These are phyloP conservation scores for Myrmaecium sp. DNA, from an alignment of 2,329 filamentous ascomycete genomes.

Conservation along the genomic window DNA sequence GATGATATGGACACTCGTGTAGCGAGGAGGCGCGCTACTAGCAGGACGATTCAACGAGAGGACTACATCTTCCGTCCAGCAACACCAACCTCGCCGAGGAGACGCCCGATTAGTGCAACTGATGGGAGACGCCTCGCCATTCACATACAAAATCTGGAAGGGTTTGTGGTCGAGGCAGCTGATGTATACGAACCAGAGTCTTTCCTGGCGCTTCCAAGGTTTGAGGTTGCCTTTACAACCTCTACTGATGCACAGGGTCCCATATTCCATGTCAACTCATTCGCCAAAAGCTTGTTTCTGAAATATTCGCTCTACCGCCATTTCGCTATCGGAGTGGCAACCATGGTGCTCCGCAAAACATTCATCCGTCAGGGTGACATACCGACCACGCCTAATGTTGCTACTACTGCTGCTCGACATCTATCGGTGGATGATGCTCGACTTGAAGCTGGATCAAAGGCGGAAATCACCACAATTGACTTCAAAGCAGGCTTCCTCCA, in stretches of 20 bases:
- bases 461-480: conserved; percentile 66
- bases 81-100: conserved; percentile 31
- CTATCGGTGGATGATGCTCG: conserved; percentile 17
- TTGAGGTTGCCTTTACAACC: conserved; percentile 75
- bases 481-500: conserved; percentile 69
- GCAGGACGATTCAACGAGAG: conserved; percentile 42
- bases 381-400: conserved; percentile 6
- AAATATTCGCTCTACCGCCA: conserved; percentile 91
- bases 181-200: conserved; percentile 74
- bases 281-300: conserved; percentile 59
- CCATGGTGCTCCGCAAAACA: conserved; percentile 45
- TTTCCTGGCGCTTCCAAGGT: conserved; percentile 70
- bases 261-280: conserved; percentile 71
- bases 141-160: conserved; percentile 70
- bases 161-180: conserved; percentile 73
- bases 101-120: conserved; percentile 35
- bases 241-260: conserved; percentile 74
- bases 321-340: conserved; percentile 73
- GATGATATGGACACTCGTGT: conserved; percentile 44
- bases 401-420: conserved; percentile 9
- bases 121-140: conserved; percentile 73
- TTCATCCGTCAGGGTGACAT: conserved; percentile 14
- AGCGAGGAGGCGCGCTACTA: conserved; percentile 54
- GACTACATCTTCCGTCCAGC: conserved; percentile 40
- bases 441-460: conserved; percentile 13